These are phyloP conservation scores for Acanthamoeba royreba DNA, from an alignment of 208 protist genomes.

Conservation along the genomic window DNA sequence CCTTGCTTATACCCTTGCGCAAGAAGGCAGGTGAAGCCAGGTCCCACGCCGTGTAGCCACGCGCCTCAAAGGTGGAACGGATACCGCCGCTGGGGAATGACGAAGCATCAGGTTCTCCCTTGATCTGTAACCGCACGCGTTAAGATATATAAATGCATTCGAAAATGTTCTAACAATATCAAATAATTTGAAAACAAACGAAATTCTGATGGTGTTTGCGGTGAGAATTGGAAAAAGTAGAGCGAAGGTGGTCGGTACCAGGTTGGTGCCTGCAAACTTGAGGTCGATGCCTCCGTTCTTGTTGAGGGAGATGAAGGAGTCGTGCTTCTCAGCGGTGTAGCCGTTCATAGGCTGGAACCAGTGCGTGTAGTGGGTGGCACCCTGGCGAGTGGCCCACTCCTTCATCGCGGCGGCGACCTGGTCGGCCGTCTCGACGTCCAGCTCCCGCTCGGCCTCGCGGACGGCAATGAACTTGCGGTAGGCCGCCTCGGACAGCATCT, in stretches of 20 bases:
- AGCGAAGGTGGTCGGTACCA: constrained; percentile 69
- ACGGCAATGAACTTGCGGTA: constrained; percentile 11
- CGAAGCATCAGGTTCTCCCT: constrained; percentile 84
- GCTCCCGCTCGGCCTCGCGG: constrained; percentile 38
- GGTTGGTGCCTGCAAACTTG: constrained; percentile 34
- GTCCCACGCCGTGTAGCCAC: constrained; percentile 86
- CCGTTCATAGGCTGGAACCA: constrained; percentile 84
- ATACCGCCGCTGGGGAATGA: constrained; percentile 84
- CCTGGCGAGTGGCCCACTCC: constrained; percentile 80
- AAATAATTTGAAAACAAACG: no score
- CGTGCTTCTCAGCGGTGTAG: constrained; percentile 77
- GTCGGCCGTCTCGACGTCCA: constrained; percentile 47
- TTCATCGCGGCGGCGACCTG: constrained; percentile 75
- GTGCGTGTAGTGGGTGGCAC: constrained; percentile 81
- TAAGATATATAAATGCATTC: no score
- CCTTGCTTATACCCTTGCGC: constrained; percentile 53
- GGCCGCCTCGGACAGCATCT: not conserved
- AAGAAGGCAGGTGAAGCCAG: constrained; percentile 80
- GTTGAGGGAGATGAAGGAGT: constrained; percentile 72
- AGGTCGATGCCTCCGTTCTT: constrained; percentile 40
- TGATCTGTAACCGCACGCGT: constrained; percentile 66
- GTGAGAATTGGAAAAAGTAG: not conserved
- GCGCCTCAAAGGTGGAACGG: constrained; percentile 77
- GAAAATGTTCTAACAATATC: not conserved
- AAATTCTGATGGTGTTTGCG: no score